Conservation (phyloP, 306 rosid genomes). For the Quercus rubra region DNA sequence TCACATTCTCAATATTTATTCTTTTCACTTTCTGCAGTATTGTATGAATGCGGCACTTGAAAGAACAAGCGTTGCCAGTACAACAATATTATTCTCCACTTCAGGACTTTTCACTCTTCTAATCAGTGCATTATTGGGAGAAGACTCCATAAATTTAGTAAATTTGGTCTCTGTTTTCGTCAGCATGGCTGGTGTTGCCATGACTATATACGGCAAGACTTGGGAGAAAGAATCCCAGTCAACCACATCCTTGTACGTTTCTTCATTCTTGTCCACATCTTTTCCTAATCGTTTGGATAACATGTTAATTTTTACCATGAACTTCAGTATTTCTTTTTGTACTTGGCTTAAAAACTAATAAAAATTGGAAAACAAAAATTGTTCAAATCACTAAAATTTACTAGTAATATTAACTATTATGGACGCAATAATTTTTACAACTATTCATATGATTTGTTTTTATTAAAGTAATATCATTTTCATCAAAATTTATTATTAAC, state of each 20-base stretch:
- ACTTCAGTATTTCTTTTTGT: background rate
- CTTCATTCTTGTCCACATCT: constrained; percentile 2
- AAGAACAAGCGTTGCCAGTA: constrained; percentile 28
- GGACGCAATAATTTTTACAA: too few species aligned
- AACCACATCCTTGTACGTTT: constrained; percentile 1
- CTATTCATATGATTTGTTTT: too few species aligned
- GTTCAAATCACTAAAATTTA: too few species aligned
- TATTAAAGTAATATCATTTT: too few species aligned
- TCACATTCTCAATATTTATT: background rate
- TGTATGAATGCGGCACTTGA: constrained; percentile 30
- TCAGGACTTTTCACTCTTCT: constrained; percentile 27
- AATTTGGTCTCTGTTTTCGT: constrained; percentile 25
- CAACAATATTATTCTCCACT: constrained; percentile 28
- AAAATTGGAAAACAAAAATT: too few species aligned
- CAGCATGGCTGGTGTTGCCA: constrained; percentile 34
- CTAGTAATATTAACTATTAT: too few species aligned
- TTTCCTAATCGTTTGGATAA: background rate
- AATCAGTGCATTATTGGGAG: constrained; percentile 25
- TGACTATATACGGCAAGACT: constrained; percentile 27
- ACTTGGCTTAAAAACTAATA: background rate
- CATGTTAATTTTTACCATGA: background rate
- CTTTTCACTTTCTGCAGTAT: constrained; percentile 13
- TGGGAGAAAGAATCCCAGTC: constrained; percentile 3
- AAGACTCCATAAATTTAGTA: constrained; percentile 19
- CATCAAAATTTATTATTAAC: too few species aligned